These are phyloP conservation scores for Capsicum pubescens DNA, from an alignment of 257 asterid genomes.

Conservation along the genomic window DNA sequence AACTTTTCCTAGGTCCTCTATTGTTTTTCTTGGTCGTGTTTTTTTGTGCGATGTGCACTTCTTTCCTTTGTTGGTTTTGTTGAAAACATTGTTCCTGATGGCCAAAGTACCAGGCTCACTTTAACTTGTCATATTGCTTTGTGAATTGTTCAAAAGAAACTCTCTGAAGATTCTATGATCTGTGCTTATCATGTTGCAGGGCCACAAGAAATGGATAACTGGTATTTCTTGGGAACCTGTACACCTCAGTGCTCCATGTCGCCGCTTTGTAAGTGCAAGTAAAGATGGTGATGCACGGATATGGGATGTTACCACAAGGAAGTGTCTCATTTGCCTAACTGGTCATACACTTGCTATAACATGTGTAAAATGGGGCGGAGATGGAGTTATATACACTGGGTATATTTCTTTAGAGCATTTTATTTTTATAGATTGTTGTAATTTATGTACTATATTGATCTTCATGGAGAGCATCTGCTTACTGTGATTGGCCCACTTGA, in stretches of 20 bases:
- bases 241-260: conserved; percentile 87
- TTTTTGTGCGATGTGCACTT: background rate
- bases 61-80: background rate
- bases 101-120: background rate
- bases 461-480: background rate
- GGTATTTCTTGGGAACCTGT: conserved; percentile 98
- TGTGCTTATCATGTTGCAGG: conserved; percentile 55
- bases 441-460: conserved; percentile 11
- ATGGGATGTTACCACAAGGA: conserved; percentile 81
- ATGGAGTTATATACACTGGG: conserved; percentile 96
- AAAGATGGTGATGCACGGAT: conserved; percentile 99
- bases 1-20: background rate
- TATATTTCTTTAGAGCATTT: conserved; percentile 40
- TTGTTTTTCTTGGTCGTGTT: background rate
- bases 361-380: conserved; percentile 99
- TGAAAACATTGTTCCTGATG: background rate
- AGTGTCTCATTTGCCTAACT: conserved; percentile 71
- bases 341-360: conserved; percentile 97
- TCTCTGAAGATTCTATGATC: conserved; percentile 17
- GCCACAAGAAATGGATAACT: conserved; percentile 98
- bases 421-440: background rate
- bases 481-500: conserved; percentile 20
- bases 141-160: conserved; percentile 11
- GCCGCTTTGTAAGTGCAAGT: conserved; percentile 94
- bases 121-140: background rate